phyloP scores from a whole-genome alignment of 805 yeast species.

The Ogataea saltuana region DNA sequence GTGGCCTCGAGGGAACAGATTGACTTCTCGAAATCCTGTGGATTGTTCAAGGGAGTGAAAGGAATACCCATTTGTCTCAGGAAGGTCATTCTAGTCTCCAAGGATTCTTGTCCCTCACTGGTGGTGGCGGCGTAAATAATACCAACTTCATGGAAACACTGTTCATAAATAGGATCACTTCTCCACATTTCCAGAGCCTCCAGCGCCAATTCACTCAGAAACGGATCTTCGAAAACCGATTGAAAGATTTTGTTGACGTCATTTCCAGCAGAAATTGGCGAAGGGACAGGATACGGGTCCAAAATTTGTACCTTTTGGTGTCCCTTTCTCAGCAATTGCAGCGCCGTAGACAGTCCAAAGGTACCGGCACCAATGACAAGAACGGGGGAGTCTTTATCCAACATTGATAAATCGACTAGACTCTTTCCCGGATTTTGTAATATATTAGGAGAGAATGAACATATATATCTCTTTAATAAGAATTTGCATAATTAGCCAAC shows the following conservation, averaged over 20 bases:
- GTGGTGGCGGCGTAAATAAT: conserved; percentile 32
- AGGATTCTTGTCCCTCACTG: conserved; percentile 1
- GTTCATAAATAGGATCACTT: conserved; percentile 11
- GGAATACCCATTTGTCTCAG: conserved; percentile 2
- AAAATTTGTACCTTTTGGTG: conserved; percentile 25
- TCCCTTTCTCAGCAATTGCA: conserved; percentile 38
- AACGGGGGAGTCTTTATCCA: conserved; percentile 11
- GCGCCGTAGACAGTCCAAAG: conserved; percentile 45
- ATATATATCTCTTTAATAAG: no score
- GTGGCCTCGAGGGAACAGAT: conserved; percentile 2
- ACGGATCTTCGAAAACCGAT: conserved; percentile 29
- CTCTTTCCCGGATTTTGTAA: no score
- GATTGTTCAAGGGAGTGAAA: conserved; percentile 1
- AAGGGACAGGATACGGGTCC: conserved; percentile 6
- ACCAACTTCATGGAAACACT: conserved; percentile 37
- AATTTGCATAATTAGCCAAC: no score
- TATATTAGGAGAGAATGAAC: no score
- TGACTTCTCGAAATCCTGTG: conserved; percentile 1
- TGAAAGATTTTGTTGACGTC: conserved; percentile 41
- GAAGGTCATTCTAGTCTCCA: conserved; percentile 9
- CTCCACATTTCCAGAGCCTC: conserved; percentile 39
- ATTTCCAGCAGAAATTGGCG: conserved; percentile 2
- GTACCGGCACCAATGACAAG: conserved; percentile 46
- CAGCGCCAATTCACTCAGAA: conserved; percentile 33
- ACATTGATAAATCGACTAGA: not conserved